Evolutionary conservation across 2,329 filamentous ascomycete genomes (phyloP).

Genomic region (Ascochyta rabiei): DNA sequence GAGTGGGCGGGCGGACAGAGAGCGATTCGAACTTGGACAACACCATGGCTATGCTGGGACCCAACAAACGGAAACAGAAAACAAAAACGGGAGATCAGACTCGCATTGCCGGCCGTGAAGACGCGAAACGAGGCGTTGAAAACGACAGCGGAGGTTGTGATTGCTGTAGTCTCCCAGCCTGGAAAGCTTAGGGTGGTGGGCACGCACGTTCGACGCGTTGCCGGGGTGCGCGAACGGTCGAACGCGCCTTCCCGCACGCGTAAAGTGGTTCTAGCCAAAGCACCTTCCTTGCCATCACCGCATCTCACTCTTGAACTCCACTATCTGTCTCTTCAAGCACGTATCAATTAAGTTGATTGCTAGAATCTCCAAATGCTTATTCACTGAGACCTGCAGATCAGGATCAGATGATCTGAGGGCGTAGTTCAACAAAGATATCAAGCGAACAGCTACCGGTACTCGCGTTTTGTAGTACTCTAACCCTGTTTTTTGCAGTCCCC

Average conservation of each 20-base stretch:
- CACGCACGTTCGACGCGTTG: slow-evolving; percentile 17
- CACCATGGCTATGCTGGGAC: slow-evolving; percentile 49
- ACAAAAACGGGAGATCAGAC: slow-evolving; percentile 22
- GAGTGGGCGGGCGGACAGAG: slow-evolving; percentile 61
- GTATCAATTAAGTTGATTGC: background rate
- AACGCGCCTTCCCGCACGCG: slow-evolving; percentile 18
- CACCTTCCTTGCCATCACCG: background rate
- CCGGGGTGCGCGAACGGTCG: slow-evolving; percentile 3
- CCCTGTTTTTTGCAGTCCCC: too few relatives aligned
- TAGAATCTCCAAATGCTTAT: background rate
- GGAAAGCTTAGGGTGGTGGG: slow-evolving; percentile 12
- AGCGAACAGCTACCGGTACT: too few relatives aligned
- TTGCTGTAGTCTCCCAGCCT: slow-evolving; percentile 5
- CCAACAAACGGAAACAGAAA: slow-evolving; percentile 29
- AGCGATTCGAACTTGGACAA: slow-evolving; percentile 53
- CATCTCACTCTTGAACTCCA: background rate
- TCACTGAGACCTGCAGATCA: too few relatives aligned
- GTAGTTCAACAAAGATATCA: too few relatives aligned
- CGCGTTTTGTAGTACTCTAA: too few relatives aligned
- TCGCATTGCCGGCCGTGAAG: slow-evolving; percentile 34
- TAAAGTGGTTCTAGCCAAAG: slow-evolving; percentile 8
- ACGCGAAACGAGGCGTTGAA: slow-evolving; percentile 13
- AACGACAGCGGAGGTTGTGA: slow-evolving; percentile 22
- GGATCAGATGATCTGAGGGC: too few relatives aligned
- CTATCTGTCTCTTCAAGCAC: background rate